A percentile compares a stretch with the other conserved stretches of the same genome.
Conservation (phyloP, 441 rosid genomes). For the Gossypium lobatum region DNA sequence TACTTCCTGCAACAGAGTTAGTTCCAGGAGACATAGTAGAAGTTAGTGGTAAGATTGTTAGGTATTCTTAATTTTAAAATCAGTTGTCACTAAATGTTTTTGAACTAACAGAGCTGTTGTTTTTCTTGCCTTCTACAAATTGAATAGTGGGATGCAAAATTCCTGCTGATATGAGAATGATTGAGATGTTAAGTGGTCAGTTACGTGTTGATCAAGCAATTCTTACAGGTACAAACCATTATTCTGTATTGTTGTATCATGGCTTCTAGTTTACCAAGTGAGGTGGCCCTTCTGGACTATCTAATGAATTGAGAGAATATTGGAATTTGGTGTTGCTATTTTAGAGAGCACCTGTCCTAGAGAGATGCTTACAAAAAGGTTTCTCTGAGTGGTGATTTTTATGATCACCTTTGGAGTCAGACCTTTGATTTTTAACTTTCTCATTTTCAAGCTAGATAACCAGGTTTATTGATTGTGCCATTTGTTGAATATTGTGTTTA, state of each 20-base stretch:
- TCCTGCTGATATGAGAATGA: conserved; percentile 97
- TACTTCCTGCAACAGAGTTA: conserved; percentile 88
- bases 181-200: conserved; percentile 86
- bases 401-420: background rate
- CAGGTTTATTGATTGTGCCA: background rate
- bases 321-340: background rate
- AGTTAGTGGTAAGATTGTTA: conserved; percentile 60
- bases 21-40: conserved; percentile 98
- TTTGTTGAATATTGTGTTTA: background rate
- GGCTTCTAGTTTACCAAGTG: background rate
- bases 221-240: conserved; percentile 65
- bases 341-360: background rate
- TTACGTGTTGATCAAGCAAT: conserved; percentile 98
- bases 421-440: background rate
- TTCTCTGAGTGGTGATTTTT: background rate
- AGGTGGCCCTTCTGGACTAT: background rate
- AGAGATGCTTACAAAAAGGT: background rate
- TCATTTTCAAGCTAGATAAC: background rate
- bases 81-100: conserved; percentile 3
- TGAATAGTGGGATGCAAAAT: conserved; percentile 89
- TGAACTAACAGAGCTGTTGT: conserved; percentile 18
- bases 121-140: conserved; percentile 21
- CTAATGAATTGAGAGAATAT: background rate
- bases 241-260: background rate
- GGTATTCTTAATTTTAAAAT: conserved; percentile 10